Base-by-base conservation (phyloP, 2,329 filamentous ascomycete species). In the Aspergillus terreus region DNA sequence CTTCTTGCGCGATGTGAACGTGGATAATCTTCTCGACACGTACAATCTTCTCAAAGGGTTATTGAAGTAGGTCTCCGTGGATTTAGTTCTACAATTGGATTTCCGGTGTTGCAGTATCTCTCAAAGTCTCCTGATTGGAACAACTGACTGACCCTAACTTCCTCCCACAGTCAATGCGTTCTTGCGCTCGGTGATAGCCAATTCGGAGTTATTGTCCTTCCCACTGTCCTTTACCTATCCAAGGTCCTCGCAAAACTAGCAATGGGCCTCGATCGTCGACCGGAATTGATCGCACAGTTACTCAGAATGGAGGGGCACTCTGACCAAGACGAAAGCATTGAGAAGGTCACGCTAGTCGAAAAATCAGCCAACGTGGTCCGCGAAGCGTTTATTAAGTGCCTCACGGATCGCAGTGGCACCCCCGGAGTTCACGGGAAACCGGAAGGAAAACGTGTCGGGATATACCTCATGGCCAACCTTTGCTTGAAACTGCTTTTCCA, bases 401-500 rank as follows among this genome's bases (percentile, higher is more conserved):
- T 96, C 32, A 91, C 88, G 4, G 91, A 96, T 66, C 82, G 90
- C 45, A 86, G 83, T 1, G 84, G 84, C 15, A 83, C 81, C 23
- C 78, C 83, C 11, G 75, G 76, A 12, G 77, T 78, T 0, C 70
- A 81, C 23, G 84, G 83, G 17, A 82, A 78, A 53, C 90, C 90
- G 0, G 87, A 92, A 62, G 90, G 91, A 49, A 95, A 92, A 67
- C 90, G 92, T 65, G 75, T 87, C 10, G 92, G 90, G 41, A 91
- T 96, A 56, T 96, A 96, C 73, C 85, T 89, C 52, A 91, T 95
- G 72, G 92, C 91, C 53, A 96, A 96, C 65, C 81, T 96, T 21
- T 94, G 91, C 35, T 75, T 96, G 45, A 92, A 92, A 69, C 82
- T 96, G 3, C 79, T 96, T 6, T 95, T 95, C 65, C 88, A 90